A percentile compares a stretch with the other conserved stretches of the same genome.
phyloP scores from a whole-genome alignment of 768 basidiomycete genomes.

The Serpula lacrymans region DNA sequence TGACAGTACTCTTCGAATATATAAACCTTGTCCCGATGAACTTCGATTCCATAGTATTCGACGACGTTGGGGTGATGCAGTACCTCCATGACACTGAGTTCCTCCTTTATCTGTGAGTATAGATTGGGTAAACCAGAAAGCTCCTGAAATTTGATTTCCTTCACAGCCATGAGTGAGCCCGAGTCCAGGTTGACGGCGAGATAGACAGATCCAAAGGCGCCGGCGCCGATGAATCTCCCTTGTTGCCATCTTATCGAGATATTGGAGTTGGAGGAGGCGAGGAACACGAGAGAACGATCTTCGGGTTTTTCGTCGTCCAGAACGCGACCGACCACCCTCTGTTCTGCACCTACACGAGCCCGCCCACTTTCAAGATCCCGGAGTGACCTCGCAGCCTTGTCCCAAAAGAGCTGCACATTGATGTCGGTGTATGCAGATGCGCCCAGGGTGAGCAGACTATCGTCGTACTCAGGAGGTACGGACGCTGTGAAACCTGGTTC shows the following conservation, averaged over 20 bases:
- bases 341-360: conserved; percentile 57
- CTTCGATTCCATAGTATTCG: conserved; percentile 98
- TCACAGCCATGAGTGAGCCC: conserved; percentile 96
- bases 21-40: conserved; percentile 97
- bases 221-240: conserved; percentile 96
- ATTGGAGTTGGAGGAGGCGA: conserved; percentile 94
- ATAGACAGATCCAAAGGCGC: conserved; percentile 99
- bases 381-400: conserved; percentile 58
- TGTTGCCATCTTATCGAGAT: conserved; percentile 98
- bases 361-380: conserved; percentile 65
- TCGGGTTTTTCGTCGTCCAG: conserved; percentile 92
- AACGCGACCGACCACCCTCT: conserved; percentile 83
- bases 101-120: conserved; percentile 91
- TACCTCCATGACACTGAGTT: conserved; percentile 97
- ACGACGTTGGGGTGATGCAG: conserved; percentile 96
- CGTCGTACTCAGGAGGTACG: conserved; percentile 34
- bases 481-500: conserved; percentile 50
- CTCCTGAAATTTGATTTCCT: conserved; percentile 97
- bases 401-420: conserved; percentile 74
- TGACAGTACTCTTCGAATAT: conserved; percentile 99
- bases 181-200: conserved; percentile 95
- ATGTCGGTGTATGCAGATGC: conserved; percentile 52
- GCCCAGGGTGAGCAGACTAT: conserved; percentile 18
- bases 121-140: conserved; percentile 83
- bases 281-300: conserved; percentile 89